These are phyloP conservation scores for Taiwanofungus camphoratus DNA, from an alignment of 1,284 basidiomycete genomes.

Conservation along the genomic window DNA sequence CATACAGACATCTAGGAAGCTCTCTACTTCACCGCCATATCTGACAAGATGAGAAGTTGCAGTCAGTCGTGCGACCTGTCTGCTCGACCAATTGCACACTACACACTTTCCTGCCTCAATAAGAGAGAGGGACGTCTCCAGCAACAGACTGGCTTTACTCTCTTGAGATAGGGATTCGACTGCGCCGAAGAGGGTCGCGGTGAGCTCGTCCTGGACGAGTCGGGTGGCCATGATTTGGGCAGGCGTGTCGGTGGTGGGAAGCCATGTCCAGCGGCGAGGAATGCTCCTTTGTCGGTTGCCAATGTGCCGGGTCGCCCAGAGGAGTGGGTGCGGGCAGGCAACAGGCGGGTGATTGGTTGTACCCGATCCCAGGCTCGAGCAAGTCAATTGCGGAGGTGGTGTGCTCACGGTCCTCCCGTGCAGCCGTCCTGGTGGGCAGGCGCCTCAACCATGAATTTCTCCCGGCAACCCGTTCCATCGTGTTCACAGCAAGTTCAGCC, in stretches of 20 bases:
- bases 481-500: no score
- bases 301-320: conserved; percentile 3
- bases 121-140: conserved; percentile 51
- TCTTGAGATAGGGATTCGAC: conserved; percentile 41
- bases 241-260: conserved; percentile 21
- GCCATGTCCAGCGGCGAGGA: conserved; percentile 10
- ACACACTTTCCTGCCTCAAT: conserved; percentile 43
- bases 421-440: no score
- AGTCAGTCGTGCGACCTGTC: not conserved
- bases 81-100: not conserved
- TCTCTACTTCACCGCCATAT: conserved; percentile 58
- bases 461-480: no score
- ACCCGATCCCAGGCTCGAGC: no score
- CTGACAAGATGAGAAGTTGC: conserved; percentile 24
- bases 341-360: no score
- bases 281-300: not conserved
- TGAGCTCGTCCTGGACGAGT: conserved; percentile 45
- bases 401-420: no score
- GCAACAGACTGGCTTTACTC: conserved; percentile 51
- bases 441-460: no score
- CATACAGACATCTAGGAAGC: conserved; percentile 58
- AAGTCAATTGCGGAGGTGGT: no score
- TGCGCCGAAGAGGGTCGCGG: conserved; percentile 48
- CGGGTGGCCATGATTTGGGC: conserved; percentile 15
- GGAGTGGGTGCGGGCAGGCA: not conserved